Evolutionary conservation across 768 basidiomycete genomes (phyloP), one percentile per base, ranked within the genome.

Genomic region (Hortiboletus flavorubellus): DNA sequence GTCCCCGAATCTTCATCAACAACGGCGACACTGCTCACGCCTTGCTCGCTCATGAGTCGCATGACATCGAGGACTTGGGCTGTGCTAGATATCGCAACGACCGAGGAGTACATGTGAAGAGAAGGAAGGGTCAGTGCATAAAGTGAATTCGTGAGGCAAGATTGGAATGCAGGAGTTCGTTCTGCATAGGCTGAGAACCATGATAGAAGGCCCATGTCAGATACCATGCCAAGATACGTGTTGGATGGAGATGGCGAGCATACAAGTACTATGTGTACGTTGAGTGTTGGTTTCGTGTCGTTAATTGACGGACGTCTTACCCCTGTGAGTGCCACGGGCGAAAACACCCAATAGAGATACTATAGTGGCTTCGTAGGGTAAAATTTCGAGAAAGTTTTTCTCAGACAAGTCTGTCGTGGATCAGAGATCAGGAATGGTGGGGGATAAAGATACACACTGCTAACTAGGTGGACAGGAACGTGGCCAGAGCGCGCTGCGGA

Each of bases 41-140:
- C 91, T 64, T 87, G 81, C 56, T 90, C 88, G 62, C 88, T 90
- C 90, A 93, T 91, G 30, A 88, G 75, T 55, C 77, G 82, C 91
- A 93, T 93, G 6, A 89, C 89, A 66, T 90, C 86, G 47, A 91
- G 73, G 26, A 91, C 85, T 18, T 79, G 79, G 2, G 82, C 80
- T 15, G 75, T 77, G 42, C 87, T 82, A 5, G 78, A 77, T 5
- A 83, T 73, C 8, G 87, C 80, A 9, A 92, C 75, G 16, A 92
- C 85, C 1, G 83, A 78, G 2, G 76, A 63, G 61, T 84, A 81
- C 37, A 89, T 74, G 58, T 84, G 78, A 5, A 90, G 69, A 6
- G 84, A 89, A 21, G 86, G 88, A 35, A 89, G 78, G 8, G 80
- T 74, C 30, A 87, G 74, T 5, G 77, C 74, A 45, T 72, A 68